phyloP scores from a whole-genome alignment of 495 filamentous ascomycete species.

The Aspergillus coremiiformis region DNA sequence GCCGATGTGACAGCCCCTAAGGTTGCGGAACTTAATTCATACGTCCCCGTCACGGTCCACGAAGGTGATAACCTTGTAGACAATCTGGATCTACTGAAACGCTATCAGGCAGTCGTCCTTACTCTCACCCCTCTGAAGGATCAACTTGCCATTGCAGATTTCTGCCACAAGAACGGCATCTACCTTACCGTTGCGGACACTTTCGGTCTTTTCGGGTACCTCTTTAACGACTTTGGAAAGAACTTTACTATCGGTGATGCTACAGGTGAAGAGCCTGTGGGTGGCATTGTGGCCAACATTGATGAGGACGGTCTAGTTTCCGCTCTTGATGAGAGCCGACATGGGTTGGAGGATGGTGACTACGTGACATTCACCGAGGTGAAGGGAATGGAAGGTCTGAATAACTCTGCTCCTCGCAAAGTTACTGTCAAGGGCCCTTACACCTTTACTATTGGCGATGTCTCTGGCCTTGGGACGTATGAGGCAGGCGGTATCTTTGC shows the following conservation, averaged over 20 bases:
- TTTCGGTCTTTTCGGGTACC: slow-evolving; percentile 86
- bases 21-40: slow-evolving; percentile 92
- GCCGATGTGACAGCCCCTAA: slow-evolving; percentile 79
- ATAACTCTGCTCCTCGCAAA: slow-evolving; percentile 74
- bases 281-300: slow-evolving; percentile 85
- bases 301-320: slow-evolving; percentile 85
- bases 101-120: slow-evolving; percentile 87
- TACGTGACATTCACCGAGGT: slow-evolving; percentile 92
- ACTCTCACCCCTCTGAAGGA: slow-evolving; percentile 73
- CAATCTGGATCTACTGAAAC: slow-evolving; percentile 69
- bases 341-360: slow-evolving; percentile 94
- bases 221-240: slow-evolving; percentile 97
- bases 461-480: slow-evolving; percentile 78
- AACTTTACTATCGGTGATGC: slow-evolving; percentile 84
- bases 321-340: slow-evolving; percentile 88
- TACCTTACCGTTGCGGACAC: slow-evolving; percentile 82
- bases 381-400: slow-evolving; percentile 86
- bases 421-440: slow-evolving; percentile 92
- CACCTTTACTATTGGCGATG: slow-evolving; percentile 94
- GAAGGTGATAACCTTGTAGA: slow-evolving; percentile 54
- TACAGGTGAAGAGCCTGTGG: slow-evolving; percentile 81
- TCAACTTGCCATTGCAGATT: slow-evolving; percentile 78
- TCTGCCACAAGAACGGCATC: slow-evolving; percentile 87
- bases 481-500: slow-evolving; percentile 79
- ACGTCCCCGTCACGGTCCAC: slow-evolving; percentile 80